phyloP scores from a whole-genome alignment of 108 stramenopile species.

The Skeletonema marinoi region DNA sequence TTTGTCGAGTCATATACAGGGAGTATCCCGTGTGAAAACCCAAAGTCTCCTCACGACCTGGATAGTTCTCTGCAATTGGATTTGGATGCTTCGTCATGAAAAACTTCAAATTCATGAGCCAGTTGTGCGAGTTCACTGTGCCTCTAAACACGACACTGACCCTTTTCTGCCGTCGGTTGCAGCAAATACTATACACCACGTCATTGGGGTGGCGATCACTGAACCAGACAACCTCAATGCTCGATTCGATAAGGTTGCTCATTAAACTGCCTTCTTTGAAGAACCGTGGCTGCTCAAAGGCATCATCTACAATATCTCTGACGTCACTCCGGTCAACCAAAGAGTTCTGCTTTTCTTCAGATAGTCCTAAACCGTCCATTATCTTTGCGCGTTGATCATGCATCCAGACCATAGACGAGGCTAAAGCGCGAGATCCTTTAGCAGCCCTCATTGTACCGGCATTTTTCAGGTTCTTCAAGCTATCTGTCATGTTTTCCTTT shows the following conservation, averaged over 20 bases:
- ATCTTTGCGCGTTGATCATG: neutral
- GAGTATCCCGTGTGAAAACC: constrained; percentile 19
- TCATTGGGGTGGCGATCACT: constrained; percentile 15
- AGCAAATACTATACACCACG: constrained; percentile 15
- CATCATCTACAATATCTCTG: constrained; percentile 10
- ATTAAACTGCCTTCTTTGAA: neutral
- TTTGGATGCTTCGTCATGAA: constrained; percentile 12
- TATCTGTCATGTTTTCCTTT: neutral
- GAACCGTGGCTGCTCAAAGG: constrained; percentile 3
- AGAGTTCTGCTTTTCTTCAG: neutral
- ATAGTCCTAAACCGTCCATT: constrained; percentile 6
- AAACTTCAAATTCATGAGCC: constrained; percentile 19
- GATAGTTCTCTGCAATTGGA: constrained; percentile 12
- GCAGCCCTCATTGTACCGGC: neutral
- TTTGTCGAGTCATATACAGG: constrained; percentile 9
- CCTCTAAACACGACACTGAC: constrained; percentile 23
- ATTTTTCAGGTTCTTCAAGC: neutral
- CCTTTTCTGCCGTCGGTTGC: neutral
- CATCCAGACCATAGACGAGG: constrained; percentile 16
- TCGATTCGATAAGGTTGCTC: constrained; percentile 16
- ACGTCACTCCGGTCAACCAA: neutral
- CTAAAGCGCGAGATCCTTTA: neutral
- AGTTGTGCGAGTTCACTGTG: constrained; percentile 11
- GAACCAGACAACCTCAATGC: constrained; percentile 21
- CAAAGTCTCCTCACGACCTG: constrained; percentile 3